phyloP scores from a whole-genome alignment of 2,329 filamentous ascomycete genomes.

The Trichoderma polysporum region DNA sequence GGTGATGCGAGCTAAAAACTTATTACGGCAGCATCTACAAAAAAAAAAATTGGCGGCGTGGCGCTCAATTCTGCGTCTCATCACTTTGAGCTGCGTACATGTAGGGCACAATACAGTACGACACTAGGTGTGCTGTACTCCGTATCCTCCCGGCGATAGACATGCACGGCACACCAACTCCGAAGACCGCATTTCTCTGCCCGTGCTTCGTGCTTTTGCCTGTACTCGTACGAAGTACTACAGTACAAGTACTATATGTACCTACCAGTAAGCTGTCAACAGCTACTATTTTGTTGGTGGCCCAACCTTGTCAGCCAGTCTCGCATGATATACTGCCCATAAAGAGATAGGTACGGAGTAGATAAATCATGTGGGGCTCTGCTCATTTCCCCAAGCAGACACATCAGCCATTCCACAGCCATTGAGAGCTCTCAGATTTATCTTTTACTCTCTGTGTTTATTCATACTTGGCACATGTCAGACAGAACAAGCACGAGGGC shows the following conservation, averaged over 20 bases:
- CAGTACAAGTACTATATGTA: no score
- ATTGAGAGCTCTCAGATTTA: background rate
- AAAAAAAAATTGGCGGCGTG: background rate
- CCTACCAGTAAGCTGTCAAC: background rate
- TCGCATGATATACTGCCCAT: background rate
- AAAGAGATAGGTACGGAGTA: background rate
- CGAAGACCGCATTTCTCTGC: no score
- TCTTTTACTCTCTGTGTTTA: slow-evolving; percentile 1
- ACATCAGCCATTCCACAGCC: background rate
- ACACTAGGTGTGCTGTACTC: no score
- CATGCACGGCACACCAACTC: no score
- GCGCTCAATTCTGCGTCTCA: background rate
- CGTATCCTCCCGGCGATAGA: no score
- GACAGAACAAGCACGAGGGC: background rate
- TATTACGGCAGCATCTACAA: background rate
- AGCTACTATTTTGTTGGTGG: background rate
- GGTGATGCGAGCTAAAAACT: no score
- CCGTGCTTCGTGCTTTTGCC: no score
- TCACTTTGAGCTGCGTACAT: background rate
- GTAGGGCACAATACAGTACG: background rate
- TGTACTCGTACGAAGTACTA: no score
- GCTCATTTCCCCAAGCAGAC: background rate
- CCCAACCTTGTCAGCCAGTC: background rate
- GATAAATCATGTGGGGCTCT: background rate
- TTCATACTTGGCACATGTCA: background rate